Percentiles rank a stretch among this genome's conserved stretches.
Evolutionary conservation across 257 asterid genomes (phyloP).

Genomic region (Solanum infundibuliforme): DNA sequence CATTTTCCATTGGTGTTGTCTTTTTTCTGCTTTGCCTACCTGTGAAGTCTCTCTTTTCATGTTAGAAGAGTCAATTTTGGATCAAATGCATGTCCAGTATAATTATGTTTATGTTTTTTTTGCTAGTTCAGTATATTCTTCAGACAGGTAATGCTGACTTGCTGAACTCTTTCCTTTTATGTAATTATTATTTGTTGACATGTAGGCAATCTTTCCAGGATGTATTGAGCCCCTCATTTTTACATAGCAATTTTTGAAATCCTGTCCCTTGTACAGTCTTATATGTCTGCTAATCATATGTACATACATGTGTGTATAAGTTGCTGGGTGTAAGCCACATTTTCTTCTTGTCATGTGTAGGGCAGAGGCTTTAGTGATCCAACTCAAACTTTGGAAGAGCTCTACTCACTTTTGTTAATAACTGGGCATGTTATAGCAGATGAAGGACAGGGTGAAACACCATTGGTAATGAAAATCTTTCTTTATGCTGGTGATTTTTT

Average conservation of each 20-base stretch:
- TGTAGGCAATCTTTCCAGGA: not conserved
- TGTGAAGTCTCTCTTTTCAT: not conserved
- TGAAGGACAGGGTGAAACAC: slow-evolving; percentile 93
- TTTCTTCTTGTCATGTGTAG: slow-evolving; percentile 34
- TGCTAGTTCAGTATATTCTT: not conserved
- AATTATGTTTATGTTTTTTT: not conserved
- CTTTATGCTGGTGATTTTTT: not conserved
- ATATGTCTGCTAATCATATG: not conserved
- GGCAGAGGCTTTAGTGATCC: slow-evolving; percentile 77
- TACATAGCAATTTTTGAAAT: not conserved
- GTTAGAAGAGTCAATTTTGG: not conserved
- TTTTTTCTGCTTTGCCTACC: not conserved
- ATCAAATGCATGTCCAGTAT: not conserved
- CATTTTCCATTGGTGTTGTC: not conserved
- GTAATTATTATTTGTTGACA: not conserved
- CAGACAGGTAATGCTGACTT: not conserved
- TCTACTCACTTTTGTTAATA: slow-evolving; percentile 82
- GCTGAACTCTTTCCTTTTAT: not conserved
- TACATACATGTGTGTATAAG: not conserved
- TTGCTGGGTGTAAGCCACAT: not conserved
- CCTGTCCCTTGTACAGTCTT: not conserved
- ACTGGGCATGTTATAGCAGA: slow-evolving; percentile 93
- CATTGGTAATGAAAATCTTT: slow-evolving; percentile 43
- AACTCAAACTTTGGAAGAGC: slow-evolving; percentile 87
- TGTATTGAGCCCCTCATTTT: not conserved